phyloP scores from a whole-genome alignment of 1,284 basidiomycete genomes.

The Tylopilus sp. region DNA sequence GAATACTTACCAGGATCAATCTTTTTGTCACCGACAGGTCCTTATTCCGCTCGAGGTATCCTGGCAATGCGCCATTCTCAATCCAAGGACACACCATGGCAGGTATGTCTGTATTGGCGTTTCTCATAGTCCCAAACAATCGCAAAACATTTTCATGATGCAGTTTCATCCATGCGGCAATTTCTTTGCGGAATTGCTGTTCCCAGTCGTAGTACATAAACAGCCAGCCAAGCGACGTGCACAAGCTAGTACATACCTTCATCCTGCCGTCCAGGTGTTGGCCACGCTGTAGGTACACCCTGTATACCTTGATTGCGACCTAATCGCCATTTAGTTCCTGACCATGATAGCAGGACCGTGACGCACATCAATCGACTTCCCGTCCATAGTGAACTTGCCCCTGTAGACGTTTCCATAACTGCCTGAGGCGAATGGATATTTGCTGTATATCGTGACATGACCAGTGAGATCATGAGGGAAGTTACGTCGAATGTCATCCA shows the following conservation, averaged over 20 bases:
- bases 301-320: slow-evolving; percentile 6
- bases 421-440: neutral
- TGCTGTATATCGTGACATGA: neutral
- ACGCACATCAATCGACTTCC: neutral
- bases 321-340: neutral
- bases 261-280: neutral
- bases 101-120: neutral
- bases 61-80: neutral
- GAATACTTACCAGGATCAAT: neutral
- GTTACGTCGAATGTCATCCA: slow-evolving; percentile 1
- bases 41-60: neutral
- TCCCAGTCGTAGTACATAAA: neutral
- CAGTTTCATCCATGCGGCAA: neutral
- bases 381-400: neutral
- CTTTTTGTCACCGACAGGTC: neutral
- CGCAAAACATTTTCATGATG: neutral
- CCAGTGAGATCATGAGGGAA: slow-evolving; percentile 5
- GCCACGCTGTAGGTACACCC: neutral
- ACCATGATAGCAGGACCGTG: neutral
- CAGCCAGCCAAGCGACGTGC: neutral
- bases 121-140: neutral
- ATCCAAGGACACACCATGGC: slow-evolving; percentile 4
- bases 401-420: slow-evolving; percentile 2
- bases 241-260: neutral
- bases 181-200: slow-evolving; percentile 1